Percentiles rank a stretch among this genome's conserved stretches.
These are phyloP conservation scores for Datura wrightii DNA, from an alignment of 257 asterid genomes.

Conservation along the genomic window DNA sequence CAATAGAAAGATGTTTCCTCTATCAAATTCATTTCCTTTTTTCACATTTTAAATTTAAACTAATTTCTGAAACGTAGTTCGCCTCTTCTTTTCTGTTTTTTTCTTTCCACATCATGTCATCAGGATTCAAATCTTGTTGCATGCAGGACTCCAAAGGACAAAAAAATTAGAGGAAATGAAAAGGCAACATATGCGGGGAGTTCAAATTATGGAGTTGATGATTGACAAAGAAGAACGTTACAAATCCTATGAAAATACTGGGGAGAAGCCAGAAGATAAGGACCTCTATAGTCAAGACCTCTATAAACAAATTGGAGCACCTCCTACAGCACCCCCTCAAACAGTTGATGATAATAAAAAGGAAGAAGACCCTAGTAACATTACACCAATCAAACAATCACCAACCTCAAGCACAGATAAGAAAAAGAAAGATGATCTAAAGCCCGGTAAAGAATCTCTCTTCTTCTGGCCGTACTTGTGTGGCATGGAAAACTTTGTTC, in stretches of 20 bases:
- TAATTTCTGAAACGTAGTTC: neutral
- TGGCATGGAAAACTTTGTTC: neutral
- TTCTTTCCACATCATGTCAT: slow-evolving; percentile 11
- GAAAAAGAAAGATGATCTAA: slow-evolving; percentile 7
- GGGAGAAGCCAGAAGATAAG: slow-evolving; percentile 38
- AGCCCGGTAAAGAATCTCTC: slow-evolving; percentile 30
- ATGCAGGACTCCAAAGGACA: slow-evolving; percentile 47
- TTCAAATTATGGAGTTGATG: slow-evolving; percentile 43
- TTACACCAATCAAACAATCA: neutral
- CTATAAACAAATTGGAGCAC: neutral
- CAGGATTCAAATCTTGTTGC: slow-evolving; percentile 10
- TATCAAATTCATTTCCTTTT: no score
- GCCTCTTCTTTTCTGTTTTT: no score
- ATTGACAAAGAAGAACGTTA: slow-evolving; percentile 36
- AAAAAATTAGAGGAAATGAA: slow-evolving; percentile 44
- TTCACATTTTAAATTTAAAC: neutral
- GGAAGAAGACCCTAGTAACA: neutral
- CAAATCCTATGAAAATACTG: slow-evolving; percentile 40
- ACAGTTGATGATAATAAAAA: neutral
- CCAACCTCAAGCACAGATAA: slow-evolving; percentile 28
- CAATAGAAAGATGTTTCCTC: no score
- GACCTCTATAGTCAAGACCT: neutral
- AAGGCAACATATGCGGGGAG: slow-evolving; percentile 38
- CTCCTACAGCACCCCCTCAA: slow-evolving; percentile 20
- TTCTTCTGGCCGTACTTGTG: neutral